These are phyloP conservation scores for Hirschioporus abietinus DNA, from an alignment of 768 basidiomycete species.

Conservation along the genomic window DNA sequence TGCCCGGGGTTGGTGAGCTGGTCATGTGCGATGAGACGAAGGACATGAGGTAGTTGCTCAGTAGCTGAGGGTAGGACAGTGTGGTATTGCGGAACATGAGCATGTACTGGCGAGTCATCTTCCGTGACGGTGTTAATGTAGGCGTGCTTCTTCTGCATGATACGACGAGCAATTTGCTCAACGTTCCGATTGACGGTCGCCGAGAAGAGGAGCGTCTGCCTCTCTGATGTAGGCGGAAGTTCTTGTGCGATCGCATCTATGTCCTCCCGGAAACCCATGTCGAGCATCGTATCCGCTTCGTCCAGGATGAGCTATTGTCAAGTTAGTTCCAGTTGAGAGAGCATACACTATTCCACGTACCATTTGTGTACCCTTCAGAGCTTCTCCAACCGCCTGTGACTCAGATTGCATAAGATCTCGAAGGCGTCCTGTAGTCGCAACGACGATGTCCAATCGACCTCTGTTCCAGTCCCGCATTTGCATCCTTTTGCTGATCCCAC, in stretches of 20 bases:
- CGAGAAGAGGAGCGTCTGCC: conserved; percentile 92
- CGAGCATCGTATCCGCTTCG: conserved; percentile 86
- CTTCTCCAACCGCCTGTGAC: conserved; percentile 41
- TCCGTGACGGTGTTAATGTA: conserved; percentile 71
- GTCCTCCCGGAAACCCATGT: conserved; percentile 90
- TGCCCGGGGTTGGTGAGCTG: conserved; percentile 62
- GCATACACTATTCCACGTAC: conserved; percentile 33
- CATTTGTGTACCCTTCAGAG: conserved; percentile 49
- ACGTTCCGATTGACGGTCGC: conserved; percentile 77
- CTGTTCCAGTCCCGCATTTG: conserved; percentile 68
- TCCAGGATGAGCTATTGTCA: conserved; percentile 73
- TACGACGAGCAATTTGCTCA: conserved; percentile 58
- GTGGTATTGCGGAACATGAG: conserved; percentile 76
- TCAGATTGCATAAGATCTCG: conserved; percentile 64
- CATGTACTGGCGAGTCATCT: conserved; percentile 58
- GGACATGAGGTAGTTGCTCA: conserved; percentile 72
- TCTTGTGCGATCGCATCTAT: conserved; percentile 63
- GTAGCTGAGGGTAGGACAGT: conserved; percentile 62
- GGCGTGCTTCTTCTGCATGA: conserved; percentile 53
- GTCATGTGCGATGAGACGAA: conserved; percentile 82
- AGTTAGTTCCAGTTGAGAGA: too few species aligned
- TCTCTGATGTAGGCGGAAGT: conserved; percentile 55
- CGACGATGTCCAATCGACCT: conserved; percentile 72
- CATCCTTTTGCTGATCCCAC: conserved; percentile 58
- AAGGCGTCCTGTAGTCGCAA: conserved; percentile 86